Evolutionary conservation across 2,329 filamentous ascomycete genomes (phyloP), one percentile per base, ranked within the genome.

Genomic region (Phyllosticta citribraziliensis): DNA sequence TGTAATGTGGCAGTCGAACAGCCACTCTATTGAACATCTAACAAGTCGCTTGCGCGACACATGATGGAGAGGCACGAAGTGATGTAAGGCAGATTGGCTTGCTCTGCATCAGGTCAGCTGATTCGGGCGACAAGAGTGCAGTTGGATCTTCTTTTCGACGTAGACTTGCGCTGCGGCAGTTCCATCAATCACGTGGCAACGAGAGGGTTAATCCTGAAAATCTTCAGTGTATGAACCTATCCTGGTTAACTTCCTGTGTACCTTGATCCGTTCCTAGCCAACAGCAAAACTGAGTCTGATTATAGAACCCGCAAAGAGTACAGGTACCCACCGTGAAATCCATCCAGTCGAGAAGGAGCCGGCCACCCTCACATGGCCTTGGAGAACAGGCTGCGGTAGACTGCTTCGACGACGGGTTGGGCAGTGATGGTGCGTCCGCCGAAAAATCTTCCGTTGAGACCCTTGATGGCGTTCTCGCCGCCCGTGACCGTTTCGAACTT

Each of bases 401-500:
- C 91, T 71, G 93, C 60, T 77, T 99, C 94, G 75, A 97, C 93
- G 78, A 99, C 91, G 75, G 92, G 94, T 66, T 91, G 88, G 69
- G 93, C 94, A 73, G 89, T 93, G 75, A 99, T 96, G 81, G 90
- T 91, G 71, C 87, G 85, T 70, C 90, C 90, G 72, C 91, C 94
- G 76, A 99, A 99, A 76, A 89, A 96, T 73, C 94, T 88, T 71
- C 94, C 94, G 76, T 99, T 97, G 65, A 99, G 85, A 72, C 94
- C 94, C 75, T 96, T 95, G 78, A 97, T 95, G 69, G 94, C 94
- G 73, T 97, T 97, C 77, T 97, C 91, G 73, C 93, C 93, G 69
- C 93, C 93, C 74, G 92, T 86, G 65, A 97, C 89, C 71, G 91
- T 88, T 77, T 96, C 91, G 79, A 99, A 99, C 76, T 99, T 99